Evolutionary conservation across 208 protist species (phyloP).

Genomic region (Acanthamoeba castellanii): DNA sequence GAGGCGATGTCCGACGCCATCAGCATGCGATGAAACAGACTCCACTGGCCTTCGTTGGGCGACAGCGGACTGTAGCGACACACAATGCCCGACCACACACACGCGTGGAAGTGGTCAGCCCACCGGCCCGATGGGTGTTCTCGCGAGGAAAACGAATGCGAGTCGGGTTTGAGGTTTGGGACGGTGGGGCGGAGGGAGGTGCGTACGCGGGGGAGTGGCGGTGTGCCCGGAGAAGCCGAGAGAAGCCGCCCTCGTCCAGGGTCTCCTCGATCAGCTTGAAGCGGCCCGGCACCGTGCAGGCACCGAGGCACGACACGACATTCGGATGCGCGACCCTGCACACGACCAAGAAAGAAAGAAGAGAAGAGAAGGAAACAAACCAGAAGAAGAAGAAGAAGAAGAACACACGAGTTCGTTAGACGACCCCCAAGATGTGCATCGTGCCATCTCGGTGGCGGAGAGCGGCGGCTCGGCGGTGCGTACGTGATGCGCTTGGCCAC

Average conservation of each 20-base stretch:
- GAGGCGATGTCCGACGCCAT: slow-evolving; percentile 53
- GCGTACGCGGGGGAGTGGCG: slow-evolving; percentile 5
- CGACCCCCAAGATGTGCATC: too few species aligned
- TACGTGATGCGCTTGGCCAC: slow-evolving; percentile 62
- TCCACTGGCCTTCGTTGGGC: slow-evolving; percentile 31
- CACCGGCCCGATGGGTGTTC: too few species aligned
- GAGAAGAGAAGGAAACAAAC: background rate
- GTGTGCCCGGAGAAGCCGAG: slow-evolving; percentile 13
- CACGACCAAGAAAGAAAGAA: too few species aligned
- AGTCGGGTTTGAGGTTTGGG: background rate
- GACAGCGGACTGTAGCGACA: background rate
- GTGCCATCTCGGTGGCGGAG: too few species aligned
- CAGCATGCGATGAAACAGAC: slow-evolving; percentile 53
- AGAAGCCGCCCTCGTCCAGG: slow-evolving; percentile 49
- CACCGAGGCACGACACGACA: slow-evolving; percentile 63
- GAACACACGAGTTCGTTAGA: too few species aligned
- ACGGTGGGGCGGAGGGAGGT: background rate
- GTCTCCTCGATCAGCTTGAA: slow-evolving; percentile 67
- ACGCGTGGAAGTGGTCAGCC: too few species aligned
- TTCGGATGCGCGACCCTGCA: slow-evolving; percentile 59
- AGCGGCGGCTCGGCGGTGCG: background rate
- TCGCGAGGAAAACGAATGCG: background rate
- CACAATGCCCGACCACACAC: too few species aligned
- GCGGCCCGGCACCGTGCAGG: background rate
- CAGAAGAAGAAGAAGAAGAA: background rate